Evolutionary conservation across 2,329 filamentous ascomycete genomes (phyloP).

Genomic region (Fusarium sp.): DNA sequence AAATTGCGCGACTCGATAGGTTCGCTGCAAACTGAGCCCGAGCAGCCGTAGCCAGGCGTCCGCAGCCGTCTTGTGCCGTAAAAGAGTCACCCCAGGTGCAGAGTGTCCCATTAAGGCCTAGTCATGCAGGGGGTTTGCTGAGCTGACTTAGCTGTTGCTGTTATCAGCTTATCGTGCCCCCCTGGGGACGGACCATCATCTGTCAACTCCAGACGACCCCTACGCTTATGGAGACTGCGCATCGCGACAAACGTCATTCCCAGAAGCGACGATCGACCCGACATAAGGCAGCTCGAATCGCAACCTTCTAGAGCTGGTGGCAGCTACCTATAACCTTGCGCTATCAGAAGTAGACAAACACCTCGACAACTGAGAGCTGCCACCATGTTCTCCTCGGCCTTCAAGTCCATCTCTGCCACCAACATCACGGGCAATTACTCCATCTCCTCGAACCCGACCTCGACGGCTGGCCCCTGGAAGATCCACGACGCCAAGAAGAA

Average conservation of each 20-base stretch:
- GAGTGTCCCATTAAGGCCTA: constrained; percentile 19
- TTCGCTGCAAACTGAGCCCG: constrained; percentile 27
- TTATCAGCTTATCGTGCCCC: constrained; percentile 35
- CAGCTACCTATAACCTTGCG: background rate
- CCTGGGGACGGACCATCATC: constrained; percentile 15
- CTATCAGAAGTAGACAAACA: background rate
- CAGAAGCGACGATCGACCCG: constrained; percentile 19
- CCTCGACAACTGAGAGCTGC: constrained; percentile 1
- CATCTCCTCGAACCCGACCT: constrained; percentile 78
- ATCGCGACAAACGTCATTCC: constrained; percentile 38
- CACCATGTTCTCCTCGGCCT: constrained; percentile 88
- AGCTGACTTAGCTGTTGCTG: constrained; percentile 11
- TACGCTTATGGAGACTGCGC: constrained; percentile 34
- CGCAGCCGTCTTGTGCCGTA: constrained; percentile 40
- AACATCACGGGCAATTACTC: constrained; percentile 95
- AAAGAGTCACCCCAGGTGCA: constrained; percentile 31
- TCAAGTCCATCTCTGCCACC: constrained; percentile 90
- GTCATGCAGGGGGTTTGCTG: constrained; percentile 12
- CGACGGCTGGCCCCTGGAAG: constrained; percentile 92
- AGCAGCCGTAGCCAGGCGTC: constrained; percentile 45
- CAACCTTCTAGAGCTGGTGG: constrained; percentile 1
- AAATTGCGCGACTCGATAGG: constrained; percentile 39
- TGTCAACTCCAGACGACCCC: constrained; percentile 39
- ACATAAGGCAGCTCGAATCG: background rate
- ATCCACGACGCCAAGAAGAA: constrained; percentile 99